Percentiles rank a stretch among this genome's conserved stretches.
Evolutionary conservation across 2,329 filamentous ascomycete genomes (phyloP).

Genomic region (Ophiosphaerella narmari): DNA sequence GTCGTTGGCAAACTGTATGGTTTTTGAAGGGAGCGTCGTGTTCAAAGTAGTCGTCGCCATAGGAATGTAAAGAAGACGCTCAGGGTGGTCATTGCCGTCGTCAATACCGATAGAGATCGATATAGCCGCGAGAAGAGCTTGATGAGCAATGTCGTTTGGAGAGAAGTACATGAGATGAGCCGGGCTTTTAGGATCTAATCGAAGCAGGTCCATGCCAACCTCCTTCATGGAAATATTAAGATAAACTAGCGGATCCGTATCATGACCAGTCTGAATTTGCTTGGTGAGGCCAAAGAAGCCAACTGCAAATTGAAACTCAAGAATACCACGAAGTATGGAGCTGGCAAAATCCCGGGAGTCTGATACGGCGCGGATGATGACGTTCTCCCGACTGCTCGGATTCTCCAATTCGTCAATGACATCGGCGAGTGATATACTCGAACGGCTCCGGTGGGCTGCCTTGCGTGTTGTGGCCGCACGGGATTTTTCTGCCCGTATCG

Average conservation of each 20-base stretch:
- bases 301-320: slow-evolving; percentile 94
- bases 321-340: slow-evolving; percentile 88
- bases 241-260: slow-evolving; percentile 71
- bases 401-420: slow-evolving; percentile 75
- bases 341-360: slow-evolving; percentile 92
- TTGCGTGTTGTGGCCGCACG: slow-evolving; percentile 36
- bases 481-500: slow-evolving; percentile 57
- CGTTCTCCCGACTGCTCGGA: slow-evolving; percentile 68
- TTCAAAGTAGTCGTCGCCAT: slow-evolving; percentile 97
- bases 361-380: slow-evolving; percentile 79
- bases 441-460: slow-evolving; percentile 35
- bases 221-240: slow-evolving; percentile 95
- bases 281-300: slow-evolving; percentile 89
- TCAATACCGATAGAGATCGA: slow-evolving; percentile 92
- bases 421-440: slow-evolving; percentile 69
- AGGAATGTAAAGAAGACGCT: slow-evolving; percentile 88
- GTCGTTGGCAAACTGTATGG: slow-evolving; percentile 76
- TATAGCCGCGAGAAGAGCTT: slow-evolving; percentile 87
- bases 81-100: slow-evolving; percentile 82
- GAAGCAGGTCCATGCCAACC: slow-evolving; percentile 87
- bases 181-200: slow-evolving; percentile 88
- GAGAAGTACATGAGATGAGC: slow-evolving; percentile 99
- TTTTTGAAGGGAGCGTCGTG: slow-evolving; percentile 93
- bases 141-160: slow-evolving; percentile 88
- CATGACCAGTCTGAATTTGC: slow-evolving; percentile 70